Conservation (phyloP, 495 filamentous ascomycete genomes). For the Xylaria bambusicola region DNA sequence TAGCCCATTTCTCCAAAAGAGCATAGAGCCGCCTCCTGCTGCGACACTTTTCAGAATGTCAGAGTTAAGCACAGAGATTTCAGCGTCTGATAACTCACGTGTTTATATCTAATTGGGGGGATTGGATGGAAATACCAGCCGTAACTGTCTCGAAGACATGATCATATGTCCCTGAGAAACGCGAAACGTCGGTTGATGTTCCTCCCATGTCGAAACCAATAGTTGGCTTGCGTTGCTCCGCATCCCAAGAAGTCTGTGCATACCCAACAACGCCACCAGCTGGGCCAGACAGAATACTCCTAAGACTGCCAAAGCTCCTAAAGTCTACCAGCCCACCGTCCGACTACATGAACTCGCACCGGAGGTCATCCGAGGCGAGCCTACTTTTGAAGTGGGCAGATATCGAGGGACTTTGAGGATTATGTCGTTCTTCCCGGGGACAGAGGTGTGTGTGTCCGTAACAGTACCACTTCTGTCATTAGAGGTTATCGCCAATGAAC, state of each 20-base stretch:
- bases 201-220: slow-evolving; percentile 41
- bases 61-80: no score
- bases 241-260: slow-evolving; percentile 36
- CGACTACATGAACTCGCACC: slow-evolving; percentile 56
- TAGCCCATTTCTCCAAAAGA: slow-evolving; percentile 40
- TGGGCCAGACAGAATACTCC: slow-evolving; percentile 61
- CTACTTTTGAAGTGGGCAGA: slow-evolving; percentile 10
- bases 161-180: slow-evolving; percentile 34
- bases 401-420: slow-evolving; percentile 4
- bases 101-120: slow-evolving; percentile 38
- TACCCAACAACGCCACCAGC: slow-evolving; percentile 54
- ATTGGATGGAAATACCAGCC: slow-evolving; percentile 36
- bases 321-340: slow-evolving; percentile 60
- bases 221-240: slow-evolving; percentile 27
- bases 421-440: no score
- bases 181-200: slow-evolving; percentile 37
- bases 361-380: neutral
- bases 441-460: no score
- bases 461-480: no score
- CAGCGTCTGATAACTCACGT: slow-evolving; percentile 15
- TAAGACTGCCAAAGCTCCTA: slow-evolving; percentile 58
- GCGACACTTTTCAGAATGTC: slow-evolving; percentile 29
- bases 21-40: slow-evolving; percentile 44
- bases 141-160: slow-evolving; percentile 37
- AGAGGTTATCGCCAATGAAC: no score